Evolutionary conservation across 164 flowering plant species (phyloP).

Genomic region (Magnolia changhungtana): DNA sequence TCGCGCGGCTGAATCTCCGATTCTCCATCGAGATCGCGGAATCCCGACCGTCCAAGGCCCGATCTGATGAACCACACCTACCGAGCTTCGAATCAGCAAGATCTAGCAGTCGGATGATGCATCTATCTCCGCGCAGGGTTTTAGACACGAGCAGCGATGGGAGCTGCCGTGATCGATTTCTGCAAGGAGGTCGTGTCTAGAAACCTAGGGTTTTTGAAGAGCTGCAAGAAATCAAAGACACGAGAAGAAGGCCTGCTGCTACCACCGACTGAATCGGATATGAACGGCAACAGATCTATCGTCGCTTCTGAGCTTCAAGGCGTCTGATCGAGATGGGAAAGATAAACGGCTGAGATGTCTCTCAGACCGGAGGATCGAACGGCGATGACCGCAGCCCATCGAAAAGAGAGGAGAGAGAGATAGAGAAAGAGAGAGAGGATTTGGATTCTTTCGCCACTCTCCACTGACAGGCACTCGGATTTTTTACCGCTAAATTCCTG

Average conservation of each 20-base stretch:
- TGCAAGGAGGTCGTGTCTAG: background rate
- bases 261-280: background rate
- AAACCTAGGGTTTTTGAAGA: background rate
- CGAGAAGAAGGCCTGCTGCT: background rate
- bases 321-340: constrained; percentile 6
- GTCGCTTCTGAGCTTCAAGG: background rate
- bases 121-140: background rate
- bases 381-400: background rate
- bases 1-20: constrained; percentile 14
- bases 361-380: background rate
- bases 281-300: constrained; percentile 1
- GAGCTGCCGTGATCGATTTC: background rate
- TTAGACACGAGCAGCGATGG: background rate
- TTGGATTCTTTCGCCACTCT: background rate
- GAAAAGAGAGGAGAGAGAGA: background rate
- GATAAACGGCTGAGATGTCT: too few relatives aligned
- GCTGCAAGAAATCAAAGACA: background rate
- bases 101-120: background rate
- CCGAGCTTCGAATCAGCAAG: background rate
- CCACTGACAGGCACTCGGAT: background rate
- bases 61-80: background rate
- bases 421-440: background rate
- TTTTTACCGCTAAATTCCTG: background rate
- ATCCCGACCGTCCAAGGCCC: too few relatives aligned
- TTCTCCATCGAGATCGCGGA: constrained; percentile 25